Percentiles rank a stretch among this genome's conserved stretches.
Conservation (phyloP, 2,329 filamentous ascomycete genomes). For the Colletotrichum gloeosporioides region DNA sequence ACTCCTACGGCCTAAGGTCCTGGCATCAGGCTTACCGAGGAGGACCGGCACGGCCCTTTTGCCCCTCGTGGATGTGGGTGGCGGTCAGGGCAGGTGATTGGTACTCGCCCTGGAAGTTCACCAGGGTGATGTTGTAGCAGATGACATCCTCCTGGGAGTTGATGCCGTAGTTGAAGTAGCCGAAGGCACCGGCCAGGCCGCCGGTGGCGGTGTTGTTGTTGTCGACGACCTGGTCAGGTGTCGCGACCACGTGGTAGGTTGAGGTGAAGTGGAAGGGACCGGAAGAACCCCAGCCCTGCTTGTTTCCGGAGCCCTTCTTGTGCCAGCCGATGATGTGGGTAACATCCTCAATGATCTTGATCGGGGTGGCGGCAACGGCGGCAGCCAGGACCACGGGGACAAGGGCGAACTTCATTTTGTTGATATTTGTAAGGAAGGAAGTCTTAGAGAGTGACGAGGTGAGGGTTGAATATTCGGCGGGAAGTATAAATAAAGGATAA, state of each 20-base stretch:
- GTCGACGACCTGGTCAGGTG: conserved; percentile 55
- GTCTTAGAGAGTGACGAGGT: not conserved
- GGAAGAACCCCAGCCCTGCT: not conserved
- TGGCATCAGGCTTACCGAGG: conserved; percentile 41
- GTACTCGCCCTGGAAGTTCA: conserved; percentile 54
- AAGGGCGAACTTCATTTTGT: conserved; percentile 9
- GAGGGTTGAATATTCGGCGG: fast-evolving
- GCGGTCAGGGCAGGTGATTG: conserved; percentile 54
- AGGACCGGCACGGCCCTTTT: conserved; percentile 50
- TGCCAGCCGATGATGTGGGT: conserved; percentile 7
- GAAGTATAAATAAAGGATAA: not conserved
- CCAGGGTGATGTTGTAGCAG: conserved; percentile 57
- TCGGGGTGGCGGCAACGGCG: not conserved
- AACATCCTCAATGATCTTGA: not conserved
- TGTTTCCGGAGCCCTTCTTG: conserved; percentile 23
- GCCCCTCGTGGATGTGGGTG: conserved; percentile 60
- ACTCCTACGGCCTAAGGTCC: not conserved
- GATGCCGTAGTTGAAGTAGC: conserved; percentile 58
- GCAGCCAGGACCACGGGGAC: not conserved
- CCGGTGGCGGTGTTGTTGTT: conserved; percentile 39
- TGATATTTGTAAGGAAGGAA: not conserved
- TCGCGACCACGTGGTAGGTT: conserved; percentile 51
- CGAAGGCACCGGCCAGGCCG: conserved; percentile 48
- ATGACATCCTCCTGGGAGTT: conserved; percentile 49
- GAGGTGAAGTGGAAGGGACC: conserved; percentile 49